Evolutionary conservation across 331 rosid species (phyloP), one percentile per base, ranked within the genome.

Genomic region (Rhamnella rubrinervis): DNA sequence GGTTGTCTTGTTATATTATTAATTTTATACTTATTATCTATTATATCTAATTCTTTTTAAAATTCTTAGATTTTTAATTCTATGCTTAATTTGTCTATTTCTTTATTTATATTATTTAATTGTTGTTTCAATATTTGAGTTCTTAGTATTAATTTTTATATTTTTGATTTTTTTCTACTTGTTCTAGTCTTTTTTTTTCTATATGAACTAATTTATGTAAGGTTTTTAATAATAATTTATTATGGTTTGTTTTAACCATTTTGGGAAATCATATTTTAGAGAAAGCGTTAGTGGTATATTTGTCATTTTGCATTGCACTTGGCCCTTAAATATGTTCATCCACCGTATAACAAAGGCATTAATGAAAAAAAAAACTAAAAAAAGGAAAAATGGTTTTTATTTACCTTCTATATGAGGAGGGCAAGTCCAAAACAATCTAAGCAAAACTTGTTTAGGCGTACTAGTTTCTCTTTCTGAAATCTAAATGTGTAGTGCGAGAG

Each of bases 381-480:
- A 58, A 59, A 44, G 1, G 71, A 26, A 63, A 71, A 23, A 64
- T 63, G 62, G 31, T 70, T 61, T 6, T 52, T 8, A 41, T 70
- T 70, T 61, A 70, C 44, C 39, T 56, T 44, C 49, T 57, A 55
- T 50, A 40, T 17, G 38, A 62, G 70, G 55, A 65, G 31, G 69
- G 59, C 66, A 56, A 44, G 49, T 53, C 19, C 20, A 68, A 68
- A 51, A 31, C 74, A 63, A 73, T 64, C 20, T 61, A 59, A 75
- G 77, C 68, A 58, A 68, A 59, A 70, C 41, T 26, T 49, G n/a
- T 17, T 21, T 55, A 12, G 61, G 39, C 35, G 35, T 31, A 31
- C 35, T 31, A 46, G 41, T 11, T 37, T 73, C 61, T 70, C 60
- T 61, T 77, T 72, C 59, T 38, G 31, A 65, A 63, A 28, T 80